phyloP scores from a whole-genome alignment of 2,329 filamentous ascomycete species.

The Colletotrichum viniferum region DNA sequence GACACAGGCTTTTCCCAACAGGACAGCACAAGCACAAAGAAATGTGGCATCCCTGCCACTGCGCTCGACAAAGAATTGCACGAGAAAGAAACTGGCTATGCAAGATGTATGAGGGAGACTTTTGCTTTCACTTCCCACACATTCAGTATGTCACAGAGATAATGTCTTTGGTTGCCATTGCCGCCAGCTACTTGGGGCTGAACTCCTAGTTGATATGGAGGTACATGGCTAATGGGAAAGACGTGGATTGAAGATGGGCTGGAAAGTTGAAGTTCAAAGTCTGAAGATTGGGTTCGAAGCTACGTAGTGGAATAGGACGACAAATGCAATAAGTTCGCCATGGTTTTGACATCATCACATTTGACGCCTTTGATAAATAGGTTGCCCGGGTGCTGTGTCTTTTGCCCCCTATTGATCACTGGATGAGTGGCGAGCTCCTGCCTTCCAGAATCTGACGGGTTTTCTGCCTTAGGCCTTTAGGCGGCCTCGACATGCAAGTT shows the following conservation, averaged over 20 bases:
- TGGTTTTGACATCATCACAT: neutral
- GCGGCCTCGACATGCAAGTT: neutral
- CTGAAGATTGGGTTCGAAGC: neutral
- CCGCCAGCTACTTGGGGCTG: neutral
- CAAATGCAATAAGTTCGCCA: neutral
- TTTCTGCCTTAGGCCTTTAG: neutral
- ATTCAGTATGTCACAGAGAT: neutral
- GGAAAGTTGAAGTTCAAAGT: neutral
- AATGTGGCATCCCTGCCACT: neutral
- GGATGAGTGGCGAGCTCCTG: neutral
- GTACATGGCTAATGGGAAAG: neutral
- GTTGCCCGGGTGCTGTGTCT: neutral
- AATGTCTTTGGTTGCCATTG: neutral
- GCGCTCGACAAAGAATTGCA: neutral
- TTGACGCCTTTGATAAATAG: neutral
- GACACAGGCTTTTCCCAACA: neutral
- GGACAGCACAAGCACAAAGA: neutral
- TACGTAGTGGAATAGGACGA: neutral
- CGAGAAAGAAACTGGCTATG: neutral
- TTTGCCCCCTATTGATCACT: neutral
- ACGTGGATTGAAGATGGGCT: neutral
- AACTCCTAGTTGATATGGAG: neutral
- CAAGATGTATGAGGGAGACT: fast-evolving
- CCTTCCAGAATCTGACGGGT: neutral
- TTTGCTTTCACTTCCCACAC: neutral